These are phyloP conservation scores for Fusarium devonianum DNA, from an alignment of 2,329 filamentous ascomycete genomes.

Conservation along the genomic window DNA sequence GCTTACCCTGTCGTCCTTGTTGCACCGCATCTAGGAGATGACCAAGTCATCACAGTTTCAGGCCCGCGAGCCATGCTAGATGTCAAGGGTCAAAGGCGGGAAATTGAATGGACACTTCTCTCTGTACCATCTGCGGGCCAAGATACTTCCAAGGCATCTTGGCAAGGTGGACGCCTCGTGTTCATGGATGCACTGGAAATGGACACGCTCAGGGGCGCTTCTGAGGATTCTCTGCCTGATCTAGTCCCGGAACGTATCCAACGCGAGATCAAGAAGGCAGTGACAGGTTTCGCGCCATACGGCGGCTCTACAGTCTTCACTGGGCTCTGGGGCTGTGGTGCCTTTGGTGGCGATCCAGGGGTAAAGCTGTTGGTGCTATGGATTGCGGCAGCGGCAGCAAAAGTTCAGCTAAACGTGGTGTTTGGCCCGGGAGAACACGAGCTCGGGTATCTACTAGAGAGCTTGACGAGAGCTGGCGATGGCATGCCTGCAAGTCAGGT, in stretches of 20 bases:
- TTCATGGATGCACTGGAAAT: slow-evolving; percentile 50
- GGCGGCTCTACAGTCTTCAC: slow-evolving; percentile 32
- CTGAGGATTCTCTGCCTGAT: slow-evolving; percentile 35
- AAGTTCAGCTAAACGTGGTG: slow-evolving; percentile 30
- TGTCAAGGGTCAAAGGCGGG: slow-evolving; percentile 42
- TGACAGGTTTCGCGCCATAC: slow-evolving; percentile 39
- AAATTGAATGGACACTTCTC: slow-evolving; percentile 37
- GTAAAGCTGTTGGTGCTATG: slow-evolving; percentile 45
- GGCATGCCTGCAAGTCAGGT: neutral
- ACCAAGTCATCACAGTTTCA: slow-evolving; percentile 40
- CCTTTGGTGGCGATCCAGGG: slow-evolving; percentile 45
- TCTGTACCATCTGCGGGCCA: neutral
- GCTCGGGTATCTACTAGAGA: slow-evolving; percentile 22
- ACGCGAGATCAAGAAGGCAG: slow-evolving; percentile 44
- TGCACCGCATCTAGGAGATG: slow-evolving; percentile 40
- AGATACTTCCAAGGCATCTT: slow-evolving; percentile 1
- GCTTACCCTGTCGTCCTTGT: slow-evolving; percentile 46
- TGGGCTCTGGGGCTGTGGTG: slow-evolving; percentile 48
- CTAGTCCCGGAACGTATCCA: slow-evolving; percentile 37
- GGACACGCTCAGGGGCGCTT: slow-evolving; percentile 36
- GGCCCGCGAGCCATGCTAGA: slow-evolving; percentile 43
- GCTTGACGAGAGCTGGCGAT: slow-evolving; percentile 5
- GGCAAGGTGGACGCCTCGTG: slow-evolving; percentile 42
- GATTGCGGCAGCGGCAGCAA: slow-evolving; percentile 42
- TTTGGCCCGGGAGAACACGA: slow-evolving; percentile 30